Evolutionary conservation across 768 basidiomycete species (phyloP), one percentile per base, ranked within the genome.

Genomic region (Podaxis mareebaensis): DNA sequence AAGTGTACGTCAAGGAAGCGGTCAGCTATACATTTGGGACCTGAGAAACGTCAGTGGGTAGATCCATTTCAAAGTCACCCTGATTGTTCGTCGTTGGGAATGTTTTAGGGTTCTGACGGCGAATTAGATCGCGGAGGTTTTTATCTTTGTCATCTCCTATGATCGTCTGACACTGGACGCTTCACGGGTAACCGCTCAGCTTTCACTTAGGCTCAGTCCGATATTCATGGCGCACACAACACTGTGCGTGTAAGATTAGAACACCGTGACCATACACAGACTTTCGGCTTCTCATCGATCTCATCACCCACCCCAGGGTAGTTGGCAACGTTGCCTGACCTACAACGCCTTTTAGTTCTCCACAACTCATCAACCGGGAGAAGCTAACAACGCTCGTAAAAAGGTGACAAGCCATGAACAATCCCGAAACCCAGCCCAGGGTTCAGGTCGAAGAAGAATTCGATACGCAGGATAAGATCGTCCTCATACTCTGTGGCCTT

Each of bases 401-500:
- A 44, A 33, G 33, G 33, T 33, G 33, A 8, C 33, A 33, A 33
- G 33, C 33, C 33, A 33, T 33, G n/a, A 17, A n/a, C 8, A n/a
- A 46, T 20, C 44, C 44, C 20, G 44, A 46, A n/a, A 46, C 44
- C 4, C 20, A 51, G 38, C 11, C 11, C 56, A 4, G 44, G 26
- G 38, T 28, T 24, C 44, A 28, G 20, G 53, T 5, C 28, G 44
- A 38, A 26, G 17, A 28, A 10, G 71, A 70, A 36, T 71, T 71
- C 48, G 67, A 73, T 62, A 64, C 68, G n/a, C 71, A 73, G 58
- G 69, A 74, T 59, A 82, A 80, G 68, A 78, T 89, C 8, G 81
- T 92, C 36, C 75, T 93, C 52, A 88, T 93, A 62, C 77, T 92
- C 1, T 89, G 89, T 17, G 91, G 92, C 22, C 78, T 93, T 22